Evolutionary conservation across 257 asterid genomes (phyloP), one percentile per base, ranked within the genome.

Genomic region (Gentiana macrophylla): DNA sequence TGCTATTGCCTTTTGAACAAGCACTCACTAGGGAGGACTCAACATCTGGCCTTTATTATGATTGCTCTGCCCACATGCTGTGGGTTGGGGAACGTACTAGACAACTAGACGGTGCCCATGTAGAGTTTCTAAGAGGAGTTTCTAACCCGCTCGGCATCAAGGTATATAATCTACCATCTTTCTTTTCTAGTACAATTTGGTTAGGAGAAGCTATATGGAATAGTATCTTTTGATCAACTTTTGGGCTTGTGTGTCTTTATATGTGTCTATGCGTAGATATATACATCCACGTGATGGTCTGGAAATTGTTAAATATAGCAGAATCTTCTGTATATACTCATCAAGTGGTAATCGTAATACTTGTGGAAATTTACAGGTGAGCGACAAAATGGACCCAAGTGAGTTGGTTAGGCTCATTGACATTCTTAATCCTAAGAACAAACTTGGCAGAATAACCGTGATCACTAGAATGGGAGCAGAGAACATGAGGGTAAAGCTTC

Each of bases 81-180:
- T 84, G 94, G 94, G 91, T 84, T 44, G 94, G 91, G 55, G 94
- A 84, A 38, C 82, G 94, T 33, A 84, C 94, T 1, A 71, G 94
- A 67, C 94, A 84, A 70, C 61, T 82, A 45, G 91, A 82, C 59
- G 91, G 86, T 11, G 87, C 87, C 48, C 94, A 81, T 60, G 85
- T 84, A 34, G 94, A 84, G 77, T 84, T 81, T 64, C 56, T 84
- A 35, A 68, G 94, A 64, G 94, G 90, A 47, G 68, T 81, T 61
- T 61, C 94, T 54, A 84, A 84, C 35, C 94, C 94, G n/a, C 72
- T 84, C 10, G 94, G 94, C 36, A 84, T 84, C 76, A 81, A 84
- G 94, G 94, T 84, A 46, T 12, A 11, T 34, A 54, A 5, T 24
- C 24, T 24, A 24, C 24, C 24, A 24, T 24, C 24, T 24, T 24